A percentile compares a stretch with the other conserved stretches of the same genome.
Conservation (phyloP, 805 yeast genomes). For the Yarrowia phangngaensis region DNA sequence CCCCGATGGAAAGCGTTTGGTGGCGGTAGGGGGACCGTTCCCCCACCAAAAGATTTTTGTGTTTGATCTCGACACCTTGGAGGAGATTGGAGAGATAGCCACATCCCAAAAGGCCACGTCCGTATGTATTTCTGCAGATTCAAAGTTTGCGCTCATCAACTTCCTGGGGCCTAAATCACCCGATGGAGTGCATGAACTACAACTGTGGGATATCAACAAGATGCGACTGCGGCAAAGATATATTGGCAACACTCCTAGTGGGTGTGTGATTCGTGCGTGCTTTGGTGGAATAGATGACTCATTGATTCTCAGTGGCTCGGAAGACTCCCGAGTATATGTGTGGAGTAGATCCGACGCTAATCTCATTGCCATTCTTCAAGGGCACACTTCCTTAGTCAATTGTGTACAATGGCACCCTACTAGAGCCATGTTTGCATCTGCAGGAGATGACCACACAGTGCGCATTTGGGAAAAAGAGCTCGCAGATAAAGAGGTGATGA, state of each 20-base stretch:
- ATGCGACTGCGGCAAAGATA: conserved; percentile 59
- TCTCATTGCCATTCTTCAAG: conserved; percentile 56
- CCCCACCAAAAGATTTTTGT: conserved; percentile 50
- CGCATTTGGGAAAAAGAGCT: conserved; percentile 43
- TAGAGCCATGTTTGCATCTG: conserved; percentile 64
- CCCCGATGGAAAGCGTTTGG: conserved; percentile 56
- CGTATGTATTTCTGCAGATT: conserved; percentile 56
- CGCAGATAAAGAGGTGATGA: conserved; percentile 25
- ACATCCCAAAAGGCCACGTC: conserved; percentile 62
- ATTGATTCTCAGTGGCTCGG: conserved; percentile 74
- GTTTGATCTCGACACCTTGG: conserved; percentile 48
- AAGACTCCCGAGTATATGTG: conserved; percentile 70
- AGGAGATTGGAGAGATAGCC: conserved; percentile 46
- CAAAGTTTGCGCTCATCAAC: conserved; percentile 53
- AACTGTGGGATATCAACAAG: conserved; percentile 69
- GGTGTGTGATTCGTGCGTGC: conserved; percentile 68
- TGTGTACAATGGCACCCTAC: conserved; percentile 69
- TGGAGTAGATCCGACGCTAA: conserved; percentile 76
- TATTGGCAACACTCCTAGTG: conserved; percentile 67
- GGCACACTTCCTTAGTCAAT: conserved; percentile 65
- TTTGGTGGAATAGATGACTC: conserved; percentile 71
- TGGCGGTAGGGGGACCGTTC: conserved; percentile 59
- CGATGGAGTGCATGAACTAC: conserved; percentile 45
- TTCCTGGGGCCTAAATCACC: conserved; percentile 6
- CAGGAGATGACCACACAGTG: conserved; percentile 75